Evolutionary conservation across 1,284 basidiomycete species (phyloP).

Genomic region (Golubevia pallescens): DNA sequence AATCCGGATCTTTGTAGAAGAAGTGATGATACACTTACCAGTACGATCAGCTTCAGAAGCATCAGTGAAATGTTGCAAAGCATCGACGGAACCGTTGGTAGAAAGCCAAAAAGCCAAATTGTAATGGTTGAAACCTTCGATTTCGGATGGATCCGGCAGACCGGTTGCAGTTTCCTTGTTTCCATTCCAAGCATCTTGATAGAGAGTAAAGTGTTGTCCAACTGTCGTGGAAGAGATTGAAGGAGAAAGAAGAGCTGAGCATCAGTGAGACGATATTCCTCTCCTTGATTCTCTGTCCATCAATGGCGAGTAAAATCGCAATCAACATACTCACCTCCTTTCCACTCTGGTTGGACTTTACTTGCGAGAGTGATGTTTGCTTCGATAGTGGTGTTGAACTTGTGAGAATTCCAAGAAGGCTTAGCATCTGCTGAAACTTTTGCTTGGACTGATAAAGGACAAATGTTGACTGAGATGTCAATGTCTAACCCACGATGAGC

Average conservation of each 20-base stretch:
- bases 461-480: background rate
- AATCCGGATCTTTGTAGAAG: no score
- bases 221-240: background rate
- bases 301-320: no score
- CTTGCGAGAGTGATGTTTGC: background rate
- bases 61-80: constrained; percentile 14
- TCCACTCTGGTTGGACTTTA: background rate
- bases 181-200: background rate
- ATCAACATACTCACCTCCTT: no score
- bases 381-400: background rate
- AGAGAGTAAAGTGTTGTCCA: background rate
- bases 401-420: background rate
- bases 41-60: background rate
- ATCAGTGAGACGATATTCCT: no score
- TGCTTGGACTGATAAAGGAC: background rate
- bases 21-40: no score
- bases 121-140: constrained; percentile 29
- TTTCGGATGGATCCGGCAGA: background rate
- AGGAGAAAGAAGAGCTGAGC: no score
- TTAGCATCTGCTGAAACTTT: background rate
- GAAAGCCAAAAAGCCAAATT: constrained; percentile 48
- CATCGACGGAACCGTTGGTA: constrained; percentile 31
- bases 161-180: background rate
- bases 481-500: background rate
- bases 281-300: no score